These are phyloP conservation scores for Boletellus emodensis DNA, from an alignment of 768 basidiomycete species.

Conservation along the genomic window DNA sequence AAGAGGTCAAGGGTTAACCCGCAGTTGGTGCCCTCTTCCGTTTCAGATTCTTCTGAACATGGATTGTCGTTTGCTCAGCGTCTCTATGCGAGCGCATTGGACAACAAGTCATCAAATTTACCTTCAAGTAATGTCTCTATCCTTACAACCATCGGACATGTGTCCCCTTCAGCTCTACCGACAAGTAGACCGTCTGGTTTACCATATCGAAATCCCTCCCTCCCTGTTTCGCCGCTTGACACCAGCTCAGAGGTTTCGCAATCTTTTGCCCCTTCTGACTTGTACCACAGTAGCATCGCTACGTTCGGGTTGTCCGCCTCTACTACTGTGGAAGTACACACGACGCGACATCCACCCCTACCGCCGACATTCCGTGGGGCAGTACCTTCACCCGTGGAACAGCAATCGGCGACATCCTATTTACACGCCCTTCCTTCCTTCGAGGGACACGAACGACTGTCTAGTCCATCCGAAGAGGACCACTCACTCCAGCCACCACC, in stretches of 20 bases:
- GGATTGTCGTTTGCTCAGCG: slow-evolving; percentile 38
- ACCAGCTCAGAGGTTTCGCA: neutral
- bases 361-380: neutral
- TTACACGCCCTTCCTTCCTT: slow-evolving; percentile 5
- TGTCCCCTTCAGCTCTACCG: neutral
- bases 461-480: neutral
- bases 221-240: slow-evolving; percentile 1
- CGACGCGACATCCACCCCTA: neutral
- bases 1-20: neutral
- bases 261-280: slow-evolving; percentile 8
- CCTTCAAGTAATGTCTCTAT: slow-evolving; percentile 5
- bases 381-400: neutral
- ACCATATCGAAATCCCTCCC: slow-evolving; percentile 3
- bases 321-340: neutral
- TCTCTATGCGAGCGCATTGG: slow-evolving; percentile 41
- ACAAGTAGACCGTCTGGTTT: neutral
- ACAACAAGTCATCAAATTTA: slow-evolving; percentile 10
- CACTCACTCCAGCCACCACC: neutral
- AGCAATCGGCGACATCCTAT: neutral
- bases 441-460: neutral
- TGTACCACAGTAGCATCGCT: slow-evolving; percentile 17
- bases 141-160: slow-evolving; percentile 1
- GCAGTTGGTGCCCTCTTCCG: neutral
- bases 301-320: slow-evolving; percentile 1
- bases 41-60: slow-evolving; percentile 2